Base-by-base conservation (phyloP, 495 filamentous ascomycete species). In the Aspergillus olivimuriae region DNA sequence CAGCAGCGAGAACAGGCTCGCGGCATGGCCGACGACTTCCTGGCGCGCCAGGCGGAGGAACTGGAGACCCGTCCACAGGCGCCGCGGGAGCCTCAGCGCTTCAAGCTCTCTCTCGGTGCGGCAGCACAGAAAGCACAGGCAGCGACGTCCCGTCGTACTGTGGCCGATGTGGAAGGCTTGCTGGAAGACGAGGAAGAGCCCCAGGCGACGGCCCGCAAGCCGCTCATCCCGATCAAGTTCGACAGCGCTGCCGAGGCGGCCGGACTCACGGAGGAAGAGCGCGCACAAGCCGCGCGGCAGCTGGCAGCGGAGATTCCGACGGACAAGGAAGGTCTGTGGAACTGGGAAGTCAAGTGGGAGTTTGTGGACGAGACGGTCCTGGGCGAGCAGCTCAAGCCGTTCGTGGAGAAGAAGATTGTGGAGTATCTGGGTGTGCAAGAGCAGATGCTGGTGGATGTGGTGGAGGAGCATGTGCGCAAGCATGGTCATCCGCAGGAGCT, bases 341-440 rank as follows among this genome's bases (percentile, higher is more conserved):
- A 78, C 4, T 97, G 87, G 87, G 74, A 82, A 22, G 79, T 99
- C 66, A 86, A 90, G 50, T 99, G 90, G 91, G 86, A 95, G 22
- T 91, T 84, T 70, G 79, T 99, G 49, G 89, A 95, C 60, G 84
- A 91, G 34, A 78, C 74, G 11, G 76, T 94, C 16, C 78, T 97
- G 47, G 77, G 75, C 51, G 86, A 95, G 51, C 89, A 96, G 63
- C 77, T 99, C 56, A 82, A 83, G 59, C 89, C 90, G 11, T 97
- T 95, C 63, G 88, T 96, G 39, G 91, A 94, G 73, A 95, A 95
- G 78, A 97, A 95, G 75, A 86, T 97, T 43, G 81, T 97, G 45
- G 94, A 97, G 61, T 94, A 89, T 57, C 73, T 99, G 31, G 92
- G 92, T 41, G 87, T 99, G 42, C 89, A 96, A 65, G 92, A 99